Base-by-base conservation (phyloP, 257 asterid genomes). In the Petunia axillaris region DNA sequence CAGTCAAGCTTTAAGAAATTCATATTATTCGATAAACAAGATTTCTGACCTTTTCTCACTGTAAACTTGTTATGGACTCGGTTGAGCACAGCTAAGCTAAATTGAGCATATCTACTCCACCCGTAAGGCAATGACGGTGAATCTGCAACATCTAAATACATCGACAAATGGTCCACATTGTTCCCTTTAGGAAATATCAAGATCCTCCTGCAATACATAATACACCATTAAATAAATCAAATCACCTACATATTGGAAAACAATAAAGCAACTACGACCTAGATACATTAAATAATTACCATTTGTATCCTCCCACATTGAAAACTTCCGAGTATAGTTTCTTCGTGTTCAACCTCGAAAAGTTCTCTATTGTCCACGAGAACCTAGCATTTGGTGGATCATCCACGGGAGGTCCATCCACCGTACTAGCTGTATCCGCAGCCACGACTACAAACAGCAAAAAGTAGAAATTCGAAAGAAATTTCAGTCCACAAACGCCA, bases 241-340 rank as follows among this genome's bases (percentile, higher is more conserved):
- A 73, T 36, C 70, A 1, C 41, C 53, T 3, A 65, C 35, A 5
- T 52, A 8, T 50, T 6, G 16, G 11, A 15, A 13, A 60, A 37
- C 37, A 10, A 76, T 16, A 36, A 41, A 64, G 39, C 38, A 80
- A 68, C 48, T 16, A 65, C 55, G 1, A 55, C 39, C 36, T 54
- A 66, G 53, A 6, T 38, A 64, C 35, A 8, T 40, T 35, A 60
- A 40, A 66, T 41, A 3, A 76, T 68, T 87, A 91, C 94, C 94
- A 89, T 81, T 87, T 86, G 67, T 85, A 84, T 25, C 86, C 91
- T 38, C 91, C 87, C 41, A 86, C 87, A 35, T 77, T 75, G 81
- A 84, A 91, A 63, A 77, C 53, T 43, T 83, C 91, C 46, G 94
- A 91, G 86, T 84, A 89, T 67, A 87, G 87, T 89, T 82, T 89